Evolutionary conservation across 2,329 filamentous ascomycete genomes (phyloP).

Genomic region (Hypoxylon sp.): DNA sequence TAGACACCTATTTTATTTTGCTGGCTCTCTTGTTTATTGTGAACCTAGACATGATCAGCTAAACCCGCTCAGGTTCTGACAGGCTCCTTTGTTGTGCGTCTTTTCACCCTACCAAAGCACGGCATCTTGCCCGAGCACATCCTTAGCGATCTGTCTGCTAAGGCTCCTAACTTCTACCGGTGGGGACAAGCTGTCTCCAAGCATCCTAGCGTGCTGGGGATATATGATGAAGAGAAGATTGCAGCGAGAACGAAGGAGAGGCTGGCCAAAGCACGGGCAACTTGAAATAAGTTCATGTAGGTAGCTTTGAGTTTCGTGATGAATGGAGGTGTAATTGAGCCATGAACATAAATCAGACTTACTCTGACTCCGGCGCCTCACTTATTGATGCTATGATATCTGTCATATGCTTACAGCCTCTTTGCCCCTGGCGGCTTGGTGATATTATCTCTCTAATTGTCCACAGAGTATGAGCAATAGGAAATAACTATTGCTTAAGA

Average conservation of each 20-base stretch:
- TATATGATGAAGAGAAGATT: conserved; percentile 69
- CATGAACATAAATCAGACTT: not conserved
- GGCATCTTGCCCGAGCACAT: conserved; percentile 67
- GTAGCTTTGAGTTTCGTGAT: not conserved
- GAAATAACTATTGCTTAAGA: not conserved
- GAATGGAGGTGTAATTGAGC: not conserved
- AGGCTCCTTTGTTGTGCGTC: conserved; percentile 76
- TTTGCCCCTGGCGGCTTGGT: not conserved
- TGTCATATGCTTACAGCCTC: not conserved
- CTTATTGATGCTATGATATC: not conserved
- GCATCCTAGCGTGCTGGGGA: conserved; percentile 76
- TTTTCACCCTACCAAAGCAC: conserved; percentile 68
- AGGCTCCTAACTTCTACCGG: conserved; percentile 75
- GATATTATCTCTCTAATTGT: not conserved
- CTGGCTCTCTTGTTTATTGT: not conserved
- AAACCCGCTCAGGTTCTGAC: conserved; percentile 65
- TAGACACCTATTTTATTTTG: conserved; percentile 56
- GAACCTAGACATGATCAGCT: not conserved
- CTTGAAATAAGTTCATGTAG: conserved; percentile 6
- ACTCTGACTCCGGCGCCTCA: not conserved
- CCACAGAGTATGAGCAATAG: not conserved
- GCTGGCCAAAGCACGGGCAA: conserved; percentile 50
- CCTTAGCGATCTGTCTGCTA: conserved; percentile 62
- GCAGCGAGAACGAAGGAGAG: conserved; percentile 61
- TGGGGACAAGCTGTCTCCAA: conserved; percentile 74